Evolutionary conservation across 768 basidiomycete species (phyloP).

Genomic region (Trametes sanguinea): DNA sequence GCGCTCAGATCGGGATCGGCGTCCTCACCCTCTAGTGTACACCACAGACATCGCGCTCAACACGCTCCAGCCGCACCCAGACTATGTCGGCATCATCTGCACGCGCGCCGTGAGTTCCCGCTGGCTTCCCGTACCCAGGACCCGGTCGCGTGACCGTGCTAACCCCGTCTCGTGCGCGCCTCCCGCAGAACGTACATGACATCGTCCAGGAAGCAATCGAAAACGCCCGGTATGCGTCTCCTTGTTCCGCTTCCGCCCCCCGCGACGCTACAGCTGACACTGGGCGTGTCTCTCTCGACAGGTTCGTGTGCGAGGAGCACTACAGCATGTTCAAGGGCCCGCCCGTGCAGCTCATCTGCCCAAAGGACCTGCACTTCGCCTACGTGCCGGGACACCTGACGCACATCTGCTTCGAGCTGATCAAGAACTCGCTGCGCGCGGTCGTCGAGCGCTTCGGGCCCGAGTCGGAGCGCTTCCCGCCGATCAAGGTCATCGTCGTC

Average conservation of each 20-base stretch:
- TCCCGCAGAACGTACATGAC: constrained; percentile 81
- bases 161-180: constrained; percentile 1
- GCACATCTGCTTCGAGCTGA: constrained; percentile 94
- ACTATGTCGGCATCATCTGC: constrained; percentile 98
- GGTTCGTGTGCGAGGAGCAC: constrained; percentile 94
- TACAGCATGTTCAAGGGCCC: constrained; percentile 93
- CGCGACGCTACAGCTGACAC: neutral
- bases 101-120: constrained; percentile 73
- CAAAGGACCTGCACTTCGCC: constrained; percentile 79
- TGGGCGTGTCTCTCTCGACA: neutral
- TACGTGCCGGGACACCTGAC: constrained; percentile 97
- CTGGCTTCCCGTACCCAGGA: constrained; percentile 2
- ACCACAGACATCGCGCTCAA: constrained; percentile 87
- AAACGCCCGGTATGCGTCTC: constrained; percentile 60
- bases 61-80: constrained; percentile 82
- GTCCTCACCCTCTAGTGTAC: constrained; percentile 3
- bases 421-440: constrained; percentile 97
- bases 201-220: constrained; percentile 99
- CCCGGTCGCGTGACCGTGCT: neutral
- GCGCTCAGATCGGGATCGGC: neutral
- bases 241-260: neutral
- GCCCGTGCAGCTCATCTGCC: constrained; percentile 95
- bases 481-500: constrained; percentile 93
- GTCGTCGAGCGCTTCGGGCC: constrained; percentile 92
- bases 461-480: constrained; percentile 79